Evolutionary conservation across 106 monocot genomes (phyloP).

Genomic region (Vanilla planifolia): DNA sequence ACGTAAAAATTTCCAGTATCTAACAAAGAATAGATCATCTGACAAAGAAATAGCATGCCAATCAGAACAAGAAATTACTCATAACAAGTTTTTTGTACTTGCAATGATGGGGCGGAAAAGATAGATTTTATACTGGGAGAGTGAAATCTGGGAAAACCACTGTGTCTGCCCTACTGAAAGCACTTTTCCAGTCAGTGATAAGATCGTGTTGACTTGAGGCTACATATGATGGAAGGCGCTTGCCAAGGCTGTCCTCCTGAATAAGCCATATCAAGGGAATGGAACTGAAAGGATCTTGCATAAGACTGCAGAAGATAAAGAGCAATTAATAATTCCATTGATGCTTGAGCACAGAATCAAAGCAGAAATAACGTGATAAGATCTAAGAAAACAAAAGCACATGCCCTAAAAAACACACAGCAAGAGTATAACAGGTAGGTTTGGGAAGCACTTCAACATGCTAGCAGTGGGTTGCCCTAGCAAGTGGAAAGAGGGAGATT

Average conservation of each 20-base stretch:
- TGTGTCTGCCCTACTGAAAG: constrained; percentile 64
- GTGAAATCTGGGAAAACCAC: constrained; percentile 91
- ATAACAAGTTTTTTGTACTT: background rate
- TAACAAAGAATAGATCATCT: constrained; percentile 73
- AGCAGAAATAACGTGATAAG: too few species aligned
- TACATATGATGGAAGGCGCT: constrained; percentile 51
- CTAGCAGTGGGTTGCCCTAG: too few species aligned
- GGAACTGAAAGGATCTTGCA: constrained; percentile 74
- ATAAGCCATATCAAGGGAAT: constrained; percentile 90
- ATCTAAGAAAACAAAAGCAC: too few species aligned
- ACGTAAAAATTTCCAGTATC: constrained; percentile 89
- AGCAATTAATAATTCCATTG: too few species aligned
- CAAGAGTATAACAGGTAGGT: too few species aligned
- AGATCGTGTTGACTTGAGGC: constrained; percentile 36
- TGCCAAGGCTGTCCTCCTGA: constrained; percentile 77
- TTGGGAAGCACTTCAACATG: too few species aligned
- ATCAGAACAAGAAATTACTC: constrained; percentile 1
- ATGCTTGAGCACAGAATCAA: too few species aligned
- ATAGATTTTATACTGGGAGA: constrained; percentile 55
- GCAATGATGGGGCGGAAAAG: background rate
- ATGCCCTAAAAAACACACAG: too few species aligned
- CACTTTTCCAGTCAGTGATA: constrained; percentile 62
- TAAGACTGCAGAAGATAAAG: constrained; percentile 54
- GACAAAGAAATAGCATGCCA: constrained; percentile 15
- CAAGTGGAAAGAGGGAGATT: too few species aligned